A percentile compares a stretch with the other conserved stretches of the same genome.
These are phyloP conservation scores for Bryoerythrophyllum caledonicum DNA, from an alignment of 225 moss, liverwort and hornwort genomes.

Conservation along the genomic window DNA sequence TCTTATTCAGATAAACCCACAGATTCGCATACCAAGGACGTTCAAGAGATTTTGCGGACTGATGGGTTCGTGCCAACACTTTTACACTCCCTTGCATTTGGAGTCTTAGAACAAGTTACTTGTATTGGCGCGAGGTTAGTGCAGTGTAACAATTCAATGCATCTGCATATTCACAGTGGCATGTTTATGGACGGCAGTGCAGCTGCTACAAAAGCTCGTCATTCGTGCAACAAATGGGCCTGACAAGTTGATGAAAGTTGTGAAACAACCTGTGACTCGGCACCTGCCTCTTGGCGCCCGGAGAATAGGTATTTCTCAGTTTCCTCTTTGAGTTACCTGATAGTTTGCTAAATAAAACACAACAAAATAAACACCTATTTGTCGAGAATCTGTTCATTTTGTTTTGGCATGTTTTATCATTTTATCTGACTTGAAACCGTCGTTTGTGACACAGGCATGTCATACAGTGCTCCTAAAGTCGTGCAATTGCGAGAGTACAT, in stretches of 20 bases:
- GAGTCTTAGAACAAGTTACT: not conserved
- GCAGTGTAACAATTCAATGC: not conserved
- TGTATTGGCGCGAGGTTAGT: not conserved
- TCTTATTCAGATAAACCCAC: constrained; percentile 94
- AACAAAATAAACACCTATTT: not conserved
- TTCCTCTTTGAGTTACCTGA: not conserved
- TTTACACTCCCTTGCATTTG: not conserved
- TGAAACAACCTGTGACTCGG: constrained; percentile 96
- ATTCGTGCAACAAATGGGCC: constrained; percentile 93
- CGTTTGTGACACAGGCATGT: constrained; percentile 69
- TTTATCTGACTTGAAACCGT: not conserved
- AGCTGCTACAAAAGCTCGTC: constrained; percentile 83
- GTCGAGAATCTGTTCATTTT: not conserved
- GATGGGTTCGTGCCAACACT: constrained; percentile 67
- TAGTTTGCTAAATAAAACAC: too few species aligned
- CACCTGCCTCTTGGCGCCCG: constrained; percentile 90
- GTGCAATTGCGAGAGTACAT: constrained; percentile 86
- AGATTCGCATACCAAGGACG: constrained; percentile 93
- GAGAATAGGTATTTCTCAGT: constrained; percentile 63
- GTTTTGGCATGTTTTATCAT: not conserved
- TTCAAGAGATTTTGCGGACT: constrained; percentile 98
- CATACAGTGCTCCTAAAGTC: constrained; percentile 97
- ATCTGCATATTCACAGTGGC: not conserved
- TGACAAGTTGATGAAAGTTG: constrained; percentile 86
- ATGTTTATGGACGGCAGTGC: constrained; percentile 57